These are phyloP conservation scores for Debaryomyces coudertii DNA, from an alignment of 1,139 yeast genomes.

Conservation along the genomic window DNA sequence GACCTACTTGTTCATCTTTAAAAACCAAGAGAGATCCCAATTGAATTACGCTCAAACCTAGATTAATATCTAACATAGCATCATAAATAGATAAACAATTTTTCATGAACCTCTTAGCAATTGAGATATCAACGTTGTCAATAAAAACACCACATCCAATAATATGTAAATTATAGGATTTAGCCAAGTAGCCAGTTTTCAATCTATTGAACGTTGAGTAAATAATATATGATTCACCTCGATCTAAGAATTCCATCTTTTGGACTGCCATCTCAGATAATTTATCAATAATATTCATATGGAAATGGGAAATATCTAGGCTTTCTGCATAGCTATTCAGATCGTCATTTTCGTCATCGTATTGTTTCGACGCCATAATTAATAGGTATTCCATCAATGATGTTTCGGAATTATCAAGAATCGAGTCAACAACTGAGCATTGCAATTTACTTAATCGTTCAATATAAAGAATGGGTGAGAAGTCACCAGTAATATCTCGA, in stretches of 20 bases:
- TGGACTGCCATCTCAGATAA: slow-evolving; percentile 41
- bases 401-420: slow-evolving; percentile 27
- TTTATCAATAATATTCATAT: slow-evolving; percentile 33
- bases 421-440: slow-evolving; percentile 35
- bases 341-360: slow-evolving; percentile 19
- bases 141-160: slow-evolving; percentile 48
- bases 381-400: slow-evolving; percentile 37
- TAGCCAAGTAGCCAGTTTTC: slow-evolving; percentile 45
- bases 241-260: slow-evolving; percentile 46
- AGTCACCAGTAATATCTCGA: slow-evolving; percentile 33
- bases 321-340: slow-evolving; percentile 13
- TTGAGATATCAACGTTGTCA: slow-evolving; percentile 39
- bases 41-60: slow-evolving; percentile 54
- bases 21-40: slow-evolving; percentile 58
- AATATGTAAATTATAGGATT: slow-evolving; percentile 42
- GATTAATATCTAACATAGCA: slow-evolving; percentile 46
- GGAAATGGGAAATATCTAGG: slow-evolving; percentile 27
- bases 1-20: slow-evolving; percentile 49
- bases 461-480: slow-evolving; percentile 49
- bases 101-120: slow-evolving; percentile 39
- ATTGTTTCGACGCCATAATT: slow-evolving; percentile 27
- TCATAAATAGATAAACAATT: slow-evolving; percentile 44
- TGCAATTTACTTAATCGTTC: slow-evolving; percentile 47
- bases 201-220: slow-evolving; percentile 45
- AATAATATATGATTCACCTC: slow-evolving; percentile 49